These are phyloP conservation scores for Penicillium aurantiogriseum DNA, from an alignment of 2,329 filamentous ascomycete genomes.

Conservation along the genomic window DNA sequence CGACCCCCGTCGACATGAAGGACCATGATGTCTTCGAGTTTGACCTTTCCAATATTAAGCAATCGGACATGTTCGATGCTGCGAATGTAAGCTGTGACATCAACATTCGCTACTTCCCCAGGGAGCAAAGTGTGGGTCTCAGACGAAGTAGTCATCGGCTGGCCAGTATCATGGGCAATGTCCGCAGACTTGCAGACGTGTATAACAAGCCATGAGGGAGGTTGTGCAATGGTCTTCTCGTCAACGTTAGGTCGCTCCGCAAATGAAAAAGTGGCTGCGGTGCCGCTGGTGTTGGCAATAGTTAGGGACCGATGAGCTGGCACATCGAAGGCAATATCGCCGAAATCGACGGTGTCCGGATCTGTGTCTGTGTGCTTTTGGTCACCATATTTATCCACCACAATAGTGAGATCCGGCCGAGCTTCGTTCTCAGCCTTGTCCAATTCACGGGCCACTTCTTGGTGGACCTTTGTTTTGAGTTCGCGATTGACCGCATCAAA, in stretches of 20 bases:
- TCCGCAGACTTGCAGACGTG: conserved; percentile 59
- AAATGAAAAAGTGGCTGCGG: conserved; percentile 76
- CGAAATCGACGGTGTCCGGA: conserved; percentile 71
- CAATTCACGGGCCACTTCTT: conserved; percentile 81
- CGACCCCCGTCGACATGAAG: conserved; percentile 78
- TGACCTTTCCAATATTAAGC: conserved; percentile 66
- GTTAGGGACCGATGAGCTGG: conserved; percentile 68
- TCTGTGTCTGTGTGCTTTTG: conserved; percentile 35
- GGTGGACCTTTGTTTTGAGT: conserved; percentile 77
- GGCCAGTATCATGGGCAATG: conserved; percentile 27
- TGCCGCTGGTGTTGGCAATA: conserved; percentile 86
- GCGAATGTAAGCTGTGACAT: conserved; percentile 66
- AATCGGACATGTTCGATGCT: conserved; percentile 62
- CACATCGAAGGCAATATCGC: conserved; percentile 67
- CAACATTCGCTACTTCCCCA: conserved; percentile 73
- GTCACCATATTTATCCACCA: conserved; percentile 62
- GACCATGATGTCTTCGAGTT: conserved; percentile 82
- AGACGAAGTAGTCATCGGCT: conserved; percentile 29
- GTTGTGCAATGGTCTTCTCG: conserved; percentile 40
- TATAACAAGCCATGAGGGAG: conserved; percentile 69
- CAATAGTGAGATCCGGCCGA: conserved; percentile 75
- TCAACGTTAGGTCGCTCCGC: conserved; percentile 64
- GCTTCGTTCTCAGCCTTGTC: conserved; percentile 91
- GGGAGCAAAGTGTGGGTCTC: conserved; percentile 69
- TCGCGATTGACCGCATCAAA: conserved; percentile 86